These are phyloP conservation scores for Carex myosuroides DNA, from an alignment of 176 grass and related monocot species.

Conservation along the genomic window DNA sequence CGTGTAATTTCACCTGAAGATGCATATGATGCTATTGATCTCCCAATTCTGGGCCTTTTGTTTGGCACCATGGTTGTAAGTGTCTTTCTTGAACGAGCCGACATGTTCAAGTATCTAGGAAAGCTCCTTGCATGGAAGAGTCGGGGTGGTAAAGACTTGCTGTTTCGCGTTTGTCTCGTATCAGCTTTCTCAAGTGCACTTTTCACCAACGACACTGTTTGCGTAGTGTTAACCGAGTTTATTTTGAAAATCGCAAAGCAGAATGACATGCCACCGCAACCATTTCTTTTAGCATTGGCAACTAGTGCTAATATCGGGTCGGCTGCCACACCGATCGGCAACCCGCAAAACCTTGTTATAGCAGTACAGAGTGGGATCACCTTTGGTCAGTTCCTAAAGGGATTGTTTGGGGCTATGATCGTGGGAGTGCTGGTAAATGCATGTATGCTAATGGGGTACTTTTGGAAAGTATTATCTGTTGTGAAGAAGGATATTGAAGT, in stretches of 20 bases:
- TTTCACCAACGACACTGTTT: conserved; percentile 98
- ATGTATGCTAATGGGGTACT: conserved; percentile 59
- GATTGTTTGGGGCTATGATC: conserved; percentile 76
- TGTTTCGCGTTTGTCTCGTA: conserved; percentile 78
- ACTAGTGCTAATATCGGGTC: conserved; percentile 96
- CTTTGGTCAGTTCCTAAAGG: conserved; percentile 59
- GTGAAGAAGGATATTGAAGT: conserved; percentile 38
- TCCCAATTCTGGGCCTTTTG: conserved; percentile 89
- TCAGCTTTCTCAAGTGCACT: conserved; percentile 82
- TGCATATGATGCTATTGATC: conserved; percentile 75
- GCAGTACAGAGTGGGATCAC: conserved; percentile 73
- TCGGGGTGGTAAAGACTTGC: conserved; percentile 74
- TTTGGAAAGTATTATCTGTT: conserved; percentile 58
- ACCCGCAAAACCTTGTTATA: conserved; percentile 97
- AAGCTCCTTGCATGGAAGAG: conserved; percentile 73
- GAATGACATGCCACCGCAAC: conserved; percentile 90
- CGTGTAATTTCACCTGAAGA: conserved; percentile 61
- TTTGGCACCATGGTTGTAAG: conserved; percentile 95
- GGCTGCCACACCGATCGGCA: conserved; percentile 74
- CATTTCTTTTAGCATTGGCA: conserved; percentile 80
- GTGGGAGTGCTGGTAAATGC: conserved; percentile 59
- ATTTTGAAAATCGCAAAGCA: conserved; percentile 89
- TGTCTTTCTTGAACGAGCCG: conserved; percentile 88
- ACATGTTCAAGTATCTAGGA: conserved; percentile 91
- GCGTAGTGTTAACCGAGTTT: conserved; percentile 97